A percentile compares a stretch with the other conserved stretches of the same genome.
Evolutionary conservation across 2,329 filamentous ascomycete genomes (phyloP).

Genomic region (Lasiodiplodia sp.): DNA sequence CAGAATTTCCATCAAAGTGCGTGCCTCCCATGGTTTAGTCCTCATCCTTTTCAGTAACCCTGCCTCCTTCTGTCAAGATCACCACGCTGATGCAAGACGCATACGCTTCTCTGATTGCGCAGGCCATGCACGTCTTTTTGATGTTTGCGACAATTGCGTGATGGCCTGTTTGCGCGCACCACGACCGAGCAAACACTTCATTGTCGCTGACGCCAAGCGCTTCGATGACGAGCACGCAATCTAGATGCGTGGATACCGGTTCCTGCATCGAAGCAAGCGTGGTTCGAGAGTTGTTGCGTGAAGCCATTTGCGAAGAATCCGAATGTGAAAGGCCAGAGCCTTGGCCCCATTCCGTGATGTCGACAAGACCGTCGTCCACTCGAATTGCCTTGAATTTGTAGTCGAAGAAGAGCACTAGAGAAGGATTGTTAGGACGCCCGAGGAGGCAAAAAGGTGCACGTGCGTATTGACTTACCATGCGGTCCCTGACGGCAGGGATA

Average conservation of each 20-base stretch:
- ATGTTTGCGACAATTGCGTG: slow-evolving; percentile 75
- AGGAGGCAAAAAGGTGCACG: too few species aligned
- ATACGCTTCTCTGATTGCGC: slow-evolving; percentile 77
- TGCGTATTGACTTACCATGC: slow-evolving; percentile 42
- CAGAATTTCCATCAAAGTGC: neutral
- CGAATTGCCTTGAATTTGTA: slow-evolving; percentile 67
- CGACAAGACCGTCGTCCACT: slow-evolving; percentile 68
- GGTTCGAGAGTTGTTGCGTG: slow-evolving; percentile 37
- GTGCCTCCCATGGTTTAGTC: slow-evolving; percentile 4
- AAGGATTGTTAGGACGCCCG: slow-evolving; percentile 28
- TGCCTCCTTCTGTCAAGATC: slow-evolving; percentile 63
- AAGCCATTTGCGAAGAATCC: slow-evolving; percentile 32
- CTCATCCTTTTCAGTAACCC: slow-evolving; percentile 54
- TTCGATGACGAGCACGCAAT: slow-evolving; percentile 74
- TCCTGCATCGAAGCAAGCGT: slow-evolving; percentile 32
- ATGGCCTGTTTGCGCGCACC: slow-evolving; percentile 79
- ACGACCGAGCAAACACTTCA: slow-evolving; percentile 77
- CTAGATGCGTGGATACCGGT: slow-evolving; percentile 51
- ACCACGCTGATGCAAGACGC: slow-evolving; percentile 76
- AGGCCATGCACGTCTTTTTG: slow-evolving; percentile 74
- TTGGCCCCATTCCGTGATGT: slow-evolving; percentile 69
- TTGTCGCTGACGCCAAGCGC: slow-evolving; percentile 77
- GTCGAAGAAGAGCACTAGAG: slow-evolving; percentile 71
- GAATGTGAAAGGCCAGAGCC: neutral
- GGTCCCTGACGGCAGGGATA: slow-evolving; percentile 52